phyloP scores from a whole-genome alignment of 1,284 basidiomycete species.

The Irpex rosettiformis region DNA sequence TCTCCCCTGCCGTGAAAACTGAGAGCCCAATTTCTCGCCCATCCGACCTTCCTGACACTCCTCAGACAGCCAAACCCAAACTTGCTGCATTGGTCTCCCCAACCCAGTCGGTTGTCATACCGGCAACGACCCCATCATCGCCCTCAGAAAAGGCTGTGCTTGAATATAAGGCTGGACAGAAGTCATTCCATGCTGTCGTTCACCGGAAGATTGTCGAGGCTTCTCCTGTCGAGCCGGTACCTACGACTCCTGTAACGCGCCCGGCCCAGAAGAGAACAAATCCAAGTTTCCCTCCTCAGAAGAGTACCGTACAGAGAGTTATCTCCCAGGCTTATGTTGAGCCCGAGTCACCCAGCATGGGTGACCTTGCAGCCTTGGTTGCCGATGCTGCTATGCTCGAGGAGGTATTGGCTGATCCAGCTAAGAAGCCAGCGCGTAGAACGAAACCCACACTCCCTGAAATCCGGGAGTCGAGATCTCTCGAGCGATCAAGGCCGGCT shows the following conservation, averaged over 20 bases:
- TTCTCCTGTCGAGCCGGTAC: constrained; percentile 9
- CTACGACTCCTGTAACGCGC: constrained; percentile 5
- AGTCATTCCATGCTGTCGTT: constrained; percentile 29
- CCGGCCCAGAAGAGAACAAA: background rate
- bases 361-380: constrained; percentile 27
- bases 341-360: constrained; percentile 21
- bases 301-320: constrained; percentile 14
- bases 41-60: background rate
- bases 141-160: constrained; percentile 17
- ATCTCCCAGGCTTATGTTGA: constrained; percentile 1
- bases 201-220: constrained; percentile 26
- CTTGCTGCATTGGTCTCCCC: constrained; percentile 4
- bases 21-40: background rate
- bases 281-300: constrained; percentile 5
- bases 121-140: constrained; percentile 12
- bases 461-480: background rate
- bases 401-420: constrained; percentile 24
- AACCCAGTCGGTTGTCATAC: constrained; percentile 12
- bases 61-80: background rate
- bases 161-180: constrained; percentile 19
- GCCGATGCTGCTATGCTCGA: constrained; percentile 28
- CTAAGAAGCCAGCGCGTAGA: constrained; percentile 13
- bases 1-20: constrained; percentile 14
- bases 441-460: constrained; percentile 8
- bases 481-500: background rate